Conservation (phyloP, 2,329 filamentous ascomycete genomes). For the Torrubiellomyces zombiae region DNA sequence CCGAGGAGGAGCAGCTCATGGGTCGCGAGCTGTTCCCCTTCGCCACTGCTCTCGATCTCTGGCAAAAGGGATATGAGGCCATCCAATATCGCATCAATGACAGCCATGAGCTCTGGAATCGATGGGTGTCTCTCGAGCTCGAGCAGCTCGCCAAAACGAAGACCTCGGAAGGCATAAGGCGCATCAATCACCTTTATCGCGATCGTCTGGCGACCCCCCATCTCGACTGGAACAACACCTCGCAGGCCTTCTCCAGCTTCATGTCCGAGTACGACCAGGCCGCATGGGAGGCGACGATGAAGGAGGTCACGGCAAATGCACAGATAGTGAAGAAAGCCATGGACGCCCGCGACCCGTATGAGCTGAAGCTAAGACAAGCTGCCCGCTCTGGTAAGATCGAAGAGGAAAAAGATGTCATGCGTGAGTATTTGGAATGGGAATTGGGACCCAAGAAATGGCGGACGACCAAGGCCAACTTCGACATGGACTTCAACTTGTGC, state of each 20-base stretch:
- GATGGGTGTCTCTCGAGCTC: conserved; percentile 56
- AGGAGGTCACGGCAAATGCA: conserved; percentile 45
- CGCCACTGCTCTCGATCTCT: conserved; percentile 48
- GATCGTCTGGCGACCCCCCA: conserved; percentile 59
- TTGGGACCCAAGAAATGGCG: too few relatives aligned
- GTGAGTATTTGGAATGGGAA: conserved; percentile 78
- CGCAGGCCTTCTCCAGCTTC: conserved; percentile 58
- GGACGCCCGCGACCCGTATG: conserved; percentile 45
- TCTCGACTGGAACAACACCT: conserved; percentile 56
- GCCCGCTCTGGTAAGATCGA: conserved; percentile 36
- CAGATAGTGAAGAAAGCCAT: conserved; percentile 48
- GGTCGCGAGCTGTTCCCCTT: conserved; percentile 58
- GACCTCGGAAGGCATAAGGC: conserved; percentile 40
- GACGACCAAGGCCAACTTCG: conserved; percentile 35
- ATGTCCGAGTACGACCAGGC: conserved; percentile 52
- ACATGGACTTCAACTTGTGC: conserved; percentile 32
- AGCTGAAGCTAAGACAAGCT: conserved; percentile 47
- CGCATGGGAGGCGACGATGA: conserved; percentile 63
- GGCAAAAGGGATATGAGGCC: conserved; percentile 54
- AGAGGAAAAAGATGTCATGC: conserved; percentile 32
- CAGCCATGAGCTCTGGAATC: conserved; percentile 65
- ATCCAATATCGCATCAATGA: conserved; percentile 61
- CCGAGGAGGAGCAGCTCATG: conserved; percentile 50
- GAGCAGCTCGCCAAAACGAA: conserved; percentile 43
- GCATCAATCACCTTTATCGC: conserved; percentile 52